Base-by-base conservation (phyloP, 2,329 filamentous ascomycete species). In the Verticillium dahliae region DNA sequence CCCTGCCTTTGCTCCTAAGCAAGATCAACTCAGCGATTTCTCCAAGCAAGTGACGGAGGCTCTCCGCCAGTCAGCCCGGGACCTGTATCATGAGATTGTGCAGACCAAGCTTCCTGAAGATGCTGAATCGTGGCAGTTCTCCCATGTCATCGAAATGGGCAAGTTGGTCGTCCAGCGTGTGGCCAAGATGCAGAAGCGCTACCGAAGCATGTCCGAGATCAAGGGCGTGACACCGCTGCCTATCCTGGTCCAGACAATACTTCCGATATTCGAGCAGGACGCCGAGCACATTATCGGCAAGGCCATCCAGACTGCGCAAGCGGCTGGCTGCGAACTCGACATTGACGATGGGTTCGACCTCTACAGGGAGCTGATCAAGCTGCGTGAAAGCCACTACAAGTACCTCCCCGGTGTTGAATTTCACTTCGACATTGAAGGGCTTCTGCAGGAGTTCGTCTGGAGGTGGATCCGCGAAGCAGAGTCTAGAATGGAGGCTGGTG, bases 381-480 rank as follows among this genome's bases (percentile, higher is more conserved):
- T 97, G 63, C 89, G 95, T 35, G 82, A 85, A 38, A 91, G 96
- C 33, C 93, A 97, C 72, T 81, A 84, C 7, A 84, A 90, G 65
- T 88, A 87, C 27, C 81, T 97, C 18, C 91, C 91, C 0, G 81
- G 81, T 66, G 80, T 86, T 63, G 85, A 86, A 1, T 99, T 98
- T 73, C 88, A 88, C 4, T 97, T 98, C 73, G 87, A 92, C 66
- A 85, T 99, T 54, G 95, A 99, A 74, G 85, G 88, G 52, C 79
- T 96, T 15, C 81, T 99, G 18, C 90, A 93, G 64, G 89, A 91
- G 39, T 99, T 98, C 73, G 95, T 98, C 6, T 98, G 93, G 93
- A 87, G 92, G 62, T 99, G 93, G 93, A 91, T 99, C 65, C 83
- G 85, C 60, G 85, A 87, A 65, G 92, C 92, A 7, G 92, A 98